Evolutionary conservation across 1,284 basidiomycete species (phyloP).

Genomic region (Cutaneotrichosporon arboriforme): DNA sequence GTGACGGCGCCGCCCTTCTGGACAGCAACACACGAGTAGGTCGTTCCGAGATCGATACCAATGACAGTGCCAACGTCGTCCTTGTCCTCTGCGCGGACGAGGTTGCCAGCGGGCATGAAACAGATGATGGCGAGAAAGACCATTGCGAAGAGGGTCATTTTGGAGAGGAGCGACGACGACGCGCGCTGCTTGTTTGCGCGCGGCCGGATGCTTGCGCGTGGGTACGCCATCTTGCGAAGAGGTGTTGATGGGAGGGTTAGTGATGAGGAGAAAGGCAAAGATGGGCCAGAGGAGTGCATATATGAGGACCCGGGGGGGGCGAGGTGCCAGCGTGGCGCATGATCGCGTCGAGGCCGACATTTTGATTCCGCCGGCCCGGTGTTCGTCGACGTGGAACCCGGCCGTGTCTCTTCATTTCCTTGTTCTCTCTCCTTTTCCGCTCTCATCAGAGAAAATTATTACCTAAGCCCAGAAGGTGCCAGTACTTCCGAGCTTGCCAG

Average conservation of each 20-base stretch:
- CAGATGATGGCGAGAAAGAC: constrained; percentile 47
- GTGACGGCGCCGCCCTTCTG: constrained; percentile 88
- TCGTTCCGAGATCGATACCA: constrained; percentile 48
- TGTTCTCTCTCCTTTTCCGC: no score
- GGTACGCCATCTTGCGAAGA: constrained; percentile 13
- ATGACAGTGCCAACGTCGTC: constrained; percentile 75
- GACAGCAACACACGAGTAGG: constrained; percentile 60
- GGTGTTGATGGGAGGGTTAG: background rate
- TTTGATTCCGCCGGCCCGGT: no score
- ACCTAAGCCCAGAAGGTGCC: no score
- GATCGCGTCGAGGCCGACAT: background rate
- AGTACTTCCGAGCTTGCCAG: no score
- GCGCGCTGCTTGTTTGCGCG: constrained; percentile 6
- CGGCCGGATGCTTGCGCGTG: constrained; percentile 16
- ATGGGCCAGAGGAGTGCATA: background rate
- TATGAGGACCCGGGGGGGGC: background rate
- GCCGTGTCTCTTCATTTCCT: no score
- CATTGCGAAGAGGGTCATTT: constrained; percentile 43
- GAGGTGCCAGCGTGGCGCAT: constrained; percentile 3
- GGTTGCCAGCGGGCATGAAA: constrained; percentile 39
- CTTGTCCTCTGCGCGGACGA: constrained; percentile 41
- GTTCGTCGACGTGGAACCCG: constrained; percentile 4
- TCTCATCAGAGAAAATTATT: no score
- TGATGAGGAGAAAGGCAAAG: background rate
- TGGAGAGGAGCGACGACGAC: constrained; percentile 29